phyloP scores from a whole-genome alignment of 805 yeast species.

The Metschnikowia sp. region DNA sequence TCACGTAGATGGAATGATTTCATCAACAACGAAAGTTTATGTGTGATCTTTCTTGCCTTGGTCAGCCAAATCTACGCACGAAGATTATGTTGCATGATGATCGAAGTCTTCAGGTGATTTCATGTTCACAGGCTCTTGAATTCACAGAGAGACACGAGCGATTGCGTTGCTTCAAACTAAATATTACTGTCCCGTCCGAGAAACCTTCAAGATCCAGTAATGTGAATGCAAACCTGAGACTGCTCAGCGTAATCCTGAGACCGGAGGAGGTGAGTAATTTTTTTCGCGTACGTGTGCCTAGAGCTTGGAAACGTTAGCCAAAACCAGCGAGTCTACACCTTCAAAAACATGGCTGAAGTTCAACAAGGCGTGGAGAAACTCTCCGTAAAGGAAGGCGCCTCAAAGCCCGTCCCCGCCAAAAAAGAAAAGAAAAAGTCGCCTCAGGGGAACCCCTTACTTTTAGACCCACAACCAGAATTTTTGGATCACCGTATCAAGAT shows the following conservation, averaged over 20 bases:
- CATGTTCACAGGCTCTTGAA: too few relatives aligned
- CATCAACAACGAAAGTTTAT: too few relatives aligned
- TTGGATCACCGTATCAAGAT: slow-evolving; percentile 73
- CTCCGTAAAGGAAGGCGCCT: slow-evolving; percentile 15
- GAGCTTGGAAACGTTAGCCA: too few relatives aligned
- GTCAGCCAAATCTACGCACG: too few relatives aligned
- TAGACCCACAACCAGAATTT: slow-evolving; percentile 82
- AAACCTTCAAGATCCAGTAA: background rate
- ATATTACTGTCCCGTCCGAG: background rate
- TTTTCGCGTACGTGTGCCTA: slow-evolving; percentile 3
- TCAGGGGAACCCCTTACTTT: slow-evolving; percentile 37
- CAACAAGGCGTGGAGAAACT: slow-evolving; percentile 18
- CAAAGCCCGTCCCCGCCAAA: slow-evolving; percentile 14
- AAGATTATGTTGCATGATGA: too few relatives aligned
- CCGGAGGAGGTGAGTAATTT: slow-evolving; percentile 5
- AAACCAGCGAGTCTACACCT: background rate
- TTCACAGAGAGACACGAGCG: too few relatives aligned
- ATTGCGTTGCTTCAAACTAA: background rate
- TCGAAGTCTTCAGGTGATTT: too few relatives aligned
- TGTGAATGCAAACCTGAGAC: background rate
- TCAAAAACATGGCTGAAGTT: slow-evolving; percentile 17
- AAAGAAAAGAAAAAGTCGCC: slow-evolving; percentile 45
- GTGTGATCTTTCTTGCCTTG: too few relatives aligned
- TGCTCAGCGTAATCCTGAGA: slow-evolving; percentile 8
- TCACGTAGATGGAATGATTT: too few relatives aligned